Conservation (phyloP, 2,329 filamentous ascomycete species). For the Diaporthe australafricana region DNA sequence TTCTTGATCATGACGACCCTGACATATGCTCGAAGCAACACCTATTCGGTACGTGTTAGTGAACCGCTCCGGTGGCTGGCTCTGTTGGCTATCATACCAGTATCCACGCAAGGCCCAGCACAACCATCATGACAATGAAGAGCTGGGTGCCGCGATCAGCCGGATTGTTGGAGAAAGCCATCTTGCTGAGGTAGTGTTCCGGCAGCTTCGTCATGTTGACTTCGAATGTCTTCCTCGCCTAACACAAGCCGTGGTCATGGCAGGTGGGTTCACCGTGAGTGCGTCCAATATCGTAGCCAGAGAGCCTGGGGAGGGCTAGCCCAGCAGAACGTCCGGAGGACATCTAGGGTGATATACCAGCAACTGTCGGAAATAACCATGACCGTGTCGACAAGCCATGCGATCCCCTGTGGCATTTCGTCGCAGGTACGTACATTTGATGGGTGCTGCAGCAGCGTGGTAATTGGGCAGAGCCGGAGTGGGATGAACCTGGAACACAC, state of each 20-base stretch:
- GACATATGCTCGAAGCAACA: conserved; percentile 57
- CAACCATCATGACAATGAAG: conserved; percentile 18
- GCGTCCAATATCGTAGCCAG: neutral
- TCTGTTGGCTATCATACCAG: neutral
- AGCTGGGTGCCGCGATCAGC: conserved; percentile 17
- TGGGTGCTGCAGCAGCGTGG: conserved; percentile 1
- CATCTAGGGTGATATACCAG: neutral
- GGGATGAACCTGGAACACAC: conserved; percentile 22
- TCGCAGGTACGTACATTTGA: neutral
- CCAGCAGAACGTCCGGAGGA: neutral
- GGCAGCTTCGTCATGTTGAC: conserved; percentile 17
- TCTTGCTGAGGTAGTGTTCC: conserved; percentile 17
- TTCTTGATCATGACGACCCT: conserved; percentile 56
- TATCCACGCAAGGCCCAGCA: conserved; percentile 26
- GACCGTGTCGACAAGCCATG: neutral
- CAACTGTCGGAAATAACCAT: neutral
- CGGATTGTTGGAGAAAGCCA: neutral
- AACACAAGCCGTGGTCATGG: conserved; percentile 5
- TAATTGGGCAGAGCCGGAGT: neutral
- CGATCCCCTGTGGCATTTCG: neutral
- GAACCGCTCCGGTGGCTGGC: too few relatives aligned
- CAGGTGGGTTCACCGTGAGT: neutral
- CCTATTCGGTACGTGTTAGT: conserved; percentile 30
- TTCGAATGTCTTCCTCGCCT: neutral
- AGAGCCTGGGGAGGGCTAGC: neutral